Evolutionary conservation across 805 yeast genomes (phyloP).

Genomic region (Starmerella gropengiesseri): DNA sequence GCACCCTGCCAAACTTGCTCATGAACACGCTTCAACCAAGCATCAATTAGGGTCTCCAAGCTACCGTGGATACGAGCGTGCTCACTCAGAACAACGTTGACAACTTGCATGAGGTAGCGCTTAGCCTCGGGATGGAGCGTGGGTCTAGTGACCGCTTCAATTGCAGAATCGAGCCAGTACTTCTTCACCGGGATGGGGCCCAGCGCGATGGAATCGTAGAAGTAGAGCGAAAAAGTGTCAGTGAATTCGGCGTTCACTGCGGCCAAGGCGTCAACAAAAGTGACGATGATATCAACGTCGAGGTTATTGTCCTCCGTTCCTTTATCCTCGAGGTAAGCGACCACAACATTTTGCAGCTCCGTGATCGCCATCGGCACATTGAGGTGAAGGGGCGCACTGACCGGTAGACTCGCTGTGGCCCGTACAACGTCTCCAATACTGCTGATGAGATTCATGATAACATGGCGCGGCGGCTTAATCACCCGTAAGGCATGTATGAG

Average conservation of each 20-base stretch:
- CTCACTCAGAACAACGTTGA: conserved; percentile 53
- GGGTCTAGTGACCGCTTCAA: conserved; percentile 6
- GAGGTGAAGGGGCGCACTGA: conserved; percentile 53
- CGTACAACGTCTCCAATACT: conserved; percentile 38
- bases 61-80: conserved; percentile 45
- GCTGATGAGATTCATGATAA: conserved; percentile 24
- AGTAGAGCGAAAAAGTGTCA: conserved; percentile 4
- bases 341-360: conserved; percentile 44
- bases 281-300: conserved; percentile 13
- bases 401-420: conserved; percentile 35
- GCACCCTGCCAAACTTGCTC: conserved; percentile 58
- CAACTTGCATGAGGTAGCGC: conserved; percentile 28
- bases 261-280: conserved; percentile 4
- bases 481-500: conserved; percentile 35
- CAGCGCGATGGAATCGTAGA: conserved; percentile 10
- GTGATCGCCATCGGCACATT: conserved; percentile 60
- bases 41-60: conserved; percentile 34
- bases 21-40: conserved; percentile 58
- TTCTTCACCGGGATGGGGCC: conserved; percentile 3
- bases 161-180: conserved; percentile 10
- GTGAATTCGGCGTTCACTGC: not conserved
- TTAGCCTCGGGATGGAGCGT: conserved; percentile 9
- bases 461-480: conserved; percentile 5
- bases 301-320: not conserved
- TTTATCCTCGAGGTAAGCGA: not conserved